These are phyloP conservation scores for Calocybe indica DNA, from an alignment of 768 basidiomycete genomes.

Conservation along the genomic window DNA sequence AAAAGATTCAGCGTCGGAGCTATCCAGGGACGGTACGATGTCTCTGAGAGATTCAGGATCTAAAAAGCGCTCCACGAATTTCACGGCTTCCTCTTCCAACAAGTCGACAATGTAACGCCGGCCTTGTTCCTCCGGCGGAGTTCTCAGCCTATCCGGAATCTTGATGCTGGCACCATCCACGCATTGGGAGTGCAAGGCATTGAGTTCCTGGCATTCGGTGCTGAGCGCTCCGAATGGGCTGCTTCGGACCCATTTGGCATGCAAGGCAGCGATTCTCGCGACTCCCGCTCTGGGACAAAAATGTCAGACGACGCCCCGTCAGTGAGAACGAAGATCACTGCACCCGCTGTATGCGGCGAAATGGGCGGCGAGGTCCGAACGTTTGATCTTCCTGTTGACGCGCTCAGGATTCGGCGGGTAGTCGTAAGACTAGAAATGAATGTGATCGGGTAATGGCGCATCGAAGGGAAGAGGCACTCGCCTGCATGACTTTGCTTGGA, in stretches of 20 bases:
- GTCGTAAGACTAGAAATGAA: constrained; percentile 47
- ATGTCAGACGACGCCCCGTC: background rate
- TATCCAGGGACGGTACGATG: constrained; percentile 16
- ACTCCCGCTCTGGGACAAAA: constrained; percentile 40
- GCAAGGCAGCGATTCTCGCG: constrained; percentile 49
- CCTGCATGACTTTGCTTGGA: constrained; percentile 49
- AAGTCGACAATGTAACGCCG: constrained; percentile 43
- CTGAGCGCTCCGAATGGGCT: constrained; percentile 54
- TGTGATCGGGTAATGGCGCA: background rate
- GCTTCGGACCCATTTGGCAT: constrained; percentile 53
- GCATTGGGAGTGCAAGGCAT: constrained; percentile 63
- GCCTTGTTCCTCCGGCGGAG: constrained; percentile 32
- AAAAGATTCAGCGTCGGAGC: constrained; percentile 34
- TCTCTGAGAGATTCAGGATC: constrained; percentile 16
- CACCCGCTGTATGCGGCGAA: constrained; percentile 64
- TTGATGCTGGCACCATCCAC: constrained; percentile 61
- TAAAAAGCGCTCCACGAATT: constrained; percentile 40
- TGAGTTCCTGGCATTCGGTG: constrained; percentile 64
- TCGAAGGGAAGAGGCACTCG: constrained; percentile 13
- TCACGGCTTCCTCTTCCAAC: constrained; percentile 38
- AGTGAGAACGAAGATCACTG: constrained; percentile 7
- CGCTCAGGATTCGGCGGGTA: constrained; percentile 61
- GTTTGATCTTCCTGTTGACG: constrained; percentile 37
- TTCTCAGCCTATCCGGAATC: constrained; percentile 51
- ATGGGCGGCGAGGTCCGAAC: constrained; percentile 55